Evolutionary conservation across 2,329 filamentous ascomycete species (phyloP), one percentile per base, ranked within the genome.

Genomic region (Fusarium concolor): DNA sequence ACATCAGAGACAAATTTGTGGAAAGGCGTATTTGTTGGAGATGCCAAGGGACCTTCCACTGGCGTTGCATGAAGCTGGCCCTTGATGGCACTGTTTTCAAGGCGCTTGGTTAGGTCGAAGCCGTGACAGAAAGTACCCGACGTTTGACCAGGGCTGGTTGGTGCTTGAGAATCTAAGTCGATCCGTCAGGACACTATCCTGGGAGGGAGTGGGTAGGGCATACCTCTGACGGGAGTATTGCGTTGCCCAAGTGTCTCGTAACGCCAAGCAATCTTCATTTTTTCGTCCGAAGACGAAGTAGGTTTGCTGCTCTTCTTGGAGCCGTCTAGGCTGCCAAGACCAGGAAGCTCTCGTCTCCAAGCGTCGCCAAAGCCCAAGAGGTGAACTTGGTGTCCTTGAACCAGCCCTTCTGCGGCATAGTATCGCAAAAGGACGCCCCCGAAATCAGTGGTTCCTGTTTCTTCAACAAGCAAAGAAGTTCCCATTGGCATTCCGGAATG

Each of bases 211-310:
- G 10, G 24, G 17, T 18, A 37, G 38, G 57, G 76, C 86, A 79
- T 84, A 91, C 90, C 89, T 89, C 88, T 86, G 52, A 84, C 80
- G 61, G 84, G 85, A 41, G 89, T 89, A 71, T 89, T 90, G 68
- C 91, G 71, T 56, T 79, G 90, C 17, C 92, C 91, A 53, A 98
- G 79, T 33, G 89, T 87, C 79, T 98, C 94, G 80, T 99, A 99
- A 78, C 96, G 87, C 96, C 96, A 99, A 5, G 96, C 96, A 82
- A 99, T 99, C 82, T 97, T 98, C 96, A 99, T 98, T 79, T 90
- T 94, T 66, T 95, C 92, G 15, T 85, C 84, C 3, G 79, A 74
- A 4, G 76, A 70, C 17, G 75, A 55, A 38, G 83, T 81, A 31
- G 84, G 71, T 56, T 77, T 81, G 71, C 70, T 80, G 71, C 70